Percentiles rank a stretch among this genome's conserved stretches.
Conservation (phyloP, 345 rosid genomes). For the Eucalyptus microcorys region DNA sequence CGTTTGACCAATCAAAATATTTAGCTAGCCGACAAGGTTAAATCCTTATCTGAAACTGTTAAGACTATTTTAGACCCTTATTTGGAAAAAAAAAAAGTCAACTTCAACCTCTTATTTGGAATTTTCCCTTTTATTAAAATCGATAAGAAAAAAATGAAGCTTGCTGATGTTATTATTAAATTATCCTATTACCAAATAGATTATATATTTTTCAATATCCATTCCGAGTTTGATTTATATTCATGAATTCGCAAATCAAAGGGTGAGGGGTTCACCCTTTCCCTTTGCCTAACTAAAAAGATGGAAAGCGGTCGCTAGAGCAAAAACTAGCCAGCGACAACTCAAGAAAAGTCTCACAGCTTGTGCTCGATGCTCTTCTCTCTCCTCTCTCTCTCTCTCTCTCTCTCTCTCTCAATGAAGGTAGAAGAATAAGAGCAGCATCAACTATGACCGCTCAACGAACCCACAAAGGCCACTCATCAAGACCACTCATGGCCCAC, state of each 20-base stretch:
- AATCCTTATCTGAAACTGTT: too few relatives aligned
- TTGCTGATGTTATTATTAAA: not conserved
- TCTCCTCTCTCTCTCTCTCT: not conserved
- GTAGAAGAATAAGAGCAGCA: too few relatives aligned
- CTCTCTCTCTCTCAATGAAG: too few relatives aligned
- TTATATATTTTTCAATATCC: not conserved
- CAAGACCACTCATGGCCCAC: too few relatives aligned
- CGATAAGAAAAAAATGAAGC: not conserved
- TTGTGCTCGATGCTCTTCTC: not conserved
- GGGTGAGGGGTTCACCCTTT: not conserved
- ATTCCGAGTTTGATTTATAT: not conserved
- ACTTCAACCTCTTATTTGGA: too few relatives aligned
- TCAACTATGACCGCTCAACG: too few relatives aligned
- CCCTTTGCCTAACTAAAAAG: not conserved
- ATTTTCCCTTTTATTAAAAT: not conserved
- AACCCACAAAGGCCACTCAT: too few relatives aligned
- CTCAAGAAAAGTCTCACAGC: not conserved
- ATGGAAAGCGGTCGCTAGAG: not conserved
- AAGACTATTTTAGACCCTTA: too few relatives aligned
- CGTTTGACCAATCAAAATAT: accelerated
- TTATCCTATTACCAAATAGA: not conserved
- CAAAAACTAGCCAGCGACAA: not conserved
- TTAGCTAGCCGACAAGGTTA: accelerated
- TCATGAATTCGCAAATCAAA: not conserved
- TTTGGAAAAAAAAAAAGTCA: too few relatives aligned